A percentile compares a stretch with the other conserved stretches of the same genome.
phyloP scores from a whole-genome alignment of 1,284 basidiomycete species.

The Malassezia furfur region DNA sequence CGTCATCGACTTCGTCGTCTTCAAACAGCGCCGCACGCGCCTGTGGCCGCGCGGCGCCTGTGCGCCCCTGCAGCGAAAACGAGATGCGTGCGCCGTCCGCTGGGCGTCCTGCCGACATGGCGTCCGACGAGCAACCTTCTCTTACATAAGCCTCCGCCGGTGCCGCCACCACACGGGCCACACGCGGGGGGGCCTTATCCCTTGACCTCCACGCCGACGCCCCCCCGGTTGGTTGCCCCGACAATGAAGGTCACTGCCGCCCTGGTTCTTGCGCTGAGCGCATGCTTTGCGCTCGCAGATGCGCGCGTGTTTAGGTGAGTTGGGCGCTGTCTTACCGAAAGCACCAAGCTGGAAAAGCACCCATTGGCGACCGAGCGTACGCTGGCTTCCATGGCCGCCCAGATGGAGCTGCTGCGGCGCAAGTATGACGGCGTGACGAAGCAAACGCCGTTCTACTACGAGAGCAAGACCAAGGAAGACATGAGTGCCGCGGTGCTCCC shows the following conservation, averaged over 20 bases:
- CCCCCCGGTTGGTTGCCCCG: no score
- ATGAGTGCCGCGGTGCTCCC: slow-evolving; percentile 49
- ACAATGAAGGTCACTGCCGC: slow-evolving; percentile 4
- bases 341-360: slow-evolving; percentile 54
- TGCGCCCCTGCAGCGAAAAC: slow-evolving; percentile 1
- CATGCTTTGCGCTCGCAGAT: neutral
- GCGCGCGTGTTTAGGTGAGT: slow-evolving; percentile 7
- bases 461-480: slow-evolving; percentile 55
- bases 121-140: neutral
- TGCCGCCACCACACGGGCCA: slow-evolving; percentile 2
- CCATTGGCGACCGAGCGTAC: slow-evolving; percentile 61
- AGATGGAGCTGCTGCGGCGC: slow-evolving; percentile 49
- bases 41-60: neutral
- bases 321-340: neutral
- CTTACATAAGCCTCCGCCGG: neutral
- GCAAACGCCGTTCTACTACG: slow-evolving; percentile 37
- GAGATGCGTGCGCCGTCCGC: neutral
- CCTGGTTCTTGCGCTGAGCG: neutral
- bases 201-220: no score
- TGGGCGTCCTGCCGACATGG: neutral
- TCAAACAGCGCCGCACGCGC: neutral
- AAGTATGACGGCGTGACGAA: slow-evolving; percentile 38
- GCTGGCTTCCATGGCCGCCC: slow-evolving; percentile 60
- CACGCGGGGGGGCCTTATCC: no score
- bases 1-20: neutral